Conservation (phyloP, 441 rosid genomes). For the Aleurites moluccanus region DNA sequence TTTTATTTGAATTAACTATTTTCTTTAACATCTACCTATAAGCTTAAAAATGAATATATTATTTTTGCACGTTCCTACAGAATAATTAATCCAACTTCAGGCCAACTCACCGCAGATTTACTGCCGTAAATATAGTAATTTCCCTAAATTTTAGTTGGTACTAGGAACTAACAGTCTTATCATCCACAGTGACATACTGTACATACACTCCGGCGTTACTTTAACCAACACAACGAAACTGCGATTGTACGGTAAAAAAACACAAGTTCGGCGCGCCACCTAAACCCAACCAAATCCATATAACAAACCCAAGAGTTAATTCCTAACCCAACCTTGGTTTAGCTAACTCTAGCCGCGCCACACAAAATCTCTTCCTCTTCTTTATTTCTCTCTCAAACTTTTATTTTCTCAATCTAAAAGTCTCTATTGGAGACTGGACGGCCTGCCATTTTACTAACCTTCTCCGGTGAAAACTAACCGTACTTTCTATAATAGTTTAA, state of each 20-base stretch:
- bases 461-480: not conserved
- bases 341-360: slow-evolving; percentile 34
- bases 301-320: slow-evolving; percentile 1
- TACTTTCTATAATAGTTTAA: not conserved
- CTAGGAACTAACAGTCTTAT: no score
- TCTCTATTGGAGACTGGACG: slow-evolving; percentile 7
- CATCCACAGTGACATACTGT: not conserved
- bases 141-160: no score
- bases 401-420: slow-evolving; percentile 4
- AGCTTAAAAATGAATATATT: no score
- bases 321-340: not conserved
- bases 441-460: slow-evolving; percentile 10
- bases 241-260: not conserved
- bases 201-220: not conserved
- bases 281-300: not conserved
- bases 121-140: no score
- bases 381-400: not conserved
- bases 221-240: slow-evolving; percentile 22
- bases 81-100: no score
- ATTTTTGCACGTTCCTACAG: no score
- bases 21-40: no score
- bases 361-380: not conserved
- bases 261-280: slow-evolving; percentile 6
- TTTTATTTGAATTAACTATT: no score
- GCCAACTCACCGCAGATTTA: no score